A percentile compares a stretch with the other conserved stretches of the same genome.
These are phyloP conservation scores for Echium plantagineum DNA, from an alignment of 257 asterid species.

Conservation along the genomic window DNA sequence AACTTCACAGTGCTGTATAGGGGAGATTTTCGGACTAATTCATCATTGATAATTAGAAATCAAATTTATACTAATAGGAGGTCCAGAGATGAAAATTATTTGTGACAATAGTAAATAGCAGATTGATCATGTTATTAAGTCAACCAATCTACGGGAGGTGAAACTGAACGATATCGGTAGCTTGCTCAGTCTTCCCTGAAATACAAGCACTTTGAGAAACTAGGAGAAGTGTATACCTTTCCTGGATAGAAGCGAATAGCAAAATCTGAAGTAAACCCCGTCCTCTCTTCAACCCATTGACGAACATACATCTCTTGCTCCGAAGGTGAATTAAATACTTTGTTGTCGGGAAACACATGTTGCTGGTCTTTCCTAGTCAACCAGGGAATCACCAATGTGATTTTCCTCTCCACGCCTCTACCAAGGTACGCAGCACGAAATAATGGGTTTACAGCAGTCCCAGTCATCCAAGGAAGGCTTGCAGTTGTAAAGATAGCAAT, in stretches of 20 bases:
- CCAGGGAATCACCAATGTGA: constrained; percentile 11
- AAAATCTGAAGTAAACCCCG: constrained; percentile 48
- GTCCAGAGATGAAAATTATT: no score
- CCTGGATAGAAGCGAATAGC: constrained; percentile 73
- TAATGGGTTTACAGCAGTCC: constrained; percentile 10
- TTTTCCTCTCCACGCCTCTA: constrained; percentile 1
- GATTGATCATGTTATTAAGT: no score
- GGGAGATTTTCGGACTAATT: no score
- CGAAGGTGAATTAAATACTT: constrained; percentile 52
- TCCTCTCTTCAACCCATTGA: constrained; percentile 81
- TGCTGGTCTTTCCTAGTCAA: constrained; percentile 3
- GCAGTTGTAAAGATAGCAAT: constrained; percentile 8
- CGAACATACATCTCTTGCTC: constrained; percentile 80
- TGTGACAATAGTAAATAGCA: no score
- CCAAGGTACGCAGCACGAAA: constrained; percentile 10
- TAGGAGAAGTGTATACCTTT: constrained; percentile 31
- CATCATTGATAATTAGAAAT: no score
- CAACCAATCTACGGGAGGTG: no score
- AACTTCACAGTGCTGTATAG: no score
- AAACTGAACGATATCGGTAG: no score
- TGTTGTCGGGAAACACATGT: constrained; percentile 44
- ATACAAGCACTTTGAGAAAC: no score
- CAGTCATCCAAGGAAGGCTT: constrained; percentile 15
- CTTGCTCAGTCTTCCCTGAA: no score
- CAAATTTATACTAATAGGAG: no score